Percentiles rank a stretch among this genome's conserved stretches.
These are phyloP conservation scores for Rhizopus sp. DNA, from an alignment of 371 early-diverging fungal genomes.

Conservation along the genomic window DNA sequence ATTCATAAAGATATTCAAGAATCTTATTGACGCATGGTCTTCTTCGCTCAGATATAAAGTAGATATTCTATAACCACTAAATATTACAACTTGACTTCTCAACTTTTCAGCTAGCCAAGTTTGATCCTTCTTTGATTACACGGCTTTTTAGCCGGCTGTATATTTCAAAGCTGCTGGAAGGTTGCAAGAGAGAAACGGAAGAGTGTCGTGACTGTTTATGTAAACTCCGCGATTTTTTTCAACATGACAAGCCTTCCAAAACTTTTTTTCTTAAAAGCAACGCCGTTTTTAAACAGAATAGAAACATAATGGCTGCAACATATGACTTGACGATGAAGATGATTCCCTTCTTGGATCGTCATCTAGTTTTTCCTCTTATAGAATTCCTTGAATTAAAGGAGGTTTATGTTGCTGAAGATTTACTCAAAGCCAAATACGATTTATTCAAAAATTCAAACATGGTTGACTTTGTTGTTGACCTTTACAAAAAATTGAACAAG, in stretches of 20 bases:
- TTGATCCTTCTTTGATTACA: too few relatives aligned
- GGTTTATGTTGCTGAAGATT: conserved; percentile 74
- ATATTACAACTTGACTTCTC: too few relatives aligned
- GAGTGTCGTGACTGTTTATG: too few relatives aligned
- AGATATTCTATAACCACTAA: too few relatives aligned
- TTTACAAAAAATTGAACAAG: conserved; percentile 79
- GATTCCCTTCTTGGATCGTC: conserved; percentile 89
- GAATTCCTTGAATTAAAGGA: conserved; percentile 84
- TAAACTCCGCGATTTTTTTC: too few relatives aligned
- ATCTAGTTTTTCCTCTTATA: conserved; percentile 86
- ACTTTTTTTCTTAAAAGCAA: conserved; percentile 1
- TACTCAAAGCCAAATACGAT: conserved; percentile 87
- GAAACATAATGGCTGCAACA: conserved; percentile 58
- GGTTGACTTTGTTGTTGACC: conserved; percentile 85
- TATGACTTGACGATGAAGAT: conserved; percentile 86
- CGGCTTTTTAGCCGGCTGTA: too few relatives aligned
- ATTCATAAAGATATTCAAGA: too few relatives aligned
- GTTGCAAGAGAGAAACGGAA: too few relatives aligned
- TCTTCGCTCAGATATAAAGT: too few relatives aligned
- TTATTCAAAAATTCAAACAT: conserved; percentile 87
- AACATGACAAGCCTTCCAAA: conserved; percentile 16
- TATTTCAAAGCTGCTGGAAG: too few relatives aligned
- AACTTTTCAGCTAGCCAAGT: too few relatives aligned
- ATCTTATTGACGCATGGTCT: too few relatives aligned
- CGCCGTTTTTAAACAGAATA: conserved; percentile 6